Percentiles rank a stretch among this genome's conserved stretches.
phyloP scores from a whole-genome alignment of 768 basidiomycete genomes.

The Lepiota venenata region DNA sequence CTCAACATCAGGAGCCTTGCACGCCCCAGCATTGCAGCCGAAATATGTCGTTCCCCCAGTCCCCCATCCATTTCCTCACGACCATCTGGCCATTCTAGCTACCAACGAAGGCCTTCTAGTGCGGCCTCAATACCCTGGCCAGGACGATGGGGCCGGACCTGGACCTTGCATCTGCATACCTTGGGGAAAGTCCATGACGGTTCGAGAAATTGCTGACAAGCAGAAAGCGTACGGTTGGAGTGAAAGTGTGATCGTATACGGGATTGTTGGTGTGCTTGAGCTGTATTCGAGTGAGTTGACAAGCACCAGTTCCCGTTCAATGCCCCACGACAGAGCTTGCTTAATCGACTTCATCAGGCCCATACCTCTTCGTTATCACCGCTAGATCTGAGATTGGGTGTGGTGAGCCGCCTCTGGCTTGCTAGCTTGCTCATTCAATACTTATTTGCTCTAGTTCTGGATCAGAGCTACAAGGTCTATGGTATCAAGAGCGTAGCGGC shows the following conservation, averaged over 20 bases:
- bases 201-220: conserved; percentile 46
- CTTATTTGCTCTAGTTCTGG: conserved; percentile 50
- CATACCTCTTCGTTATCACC: conserved; percentile 74
- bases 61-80: conserved; percentile 74
- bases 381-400: conserved; percentile 59
- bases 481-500: conserved; percentile 64
- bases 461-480: conserved; percentile 59
- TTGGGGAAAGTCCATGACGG: conserved; percentile 56
- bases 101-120: conserved; percentile 65
- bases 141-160: conserved; percentile 15
- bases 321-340: conserved; percentile 7
- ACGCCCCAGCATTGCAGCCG: conserved; percentile 47
- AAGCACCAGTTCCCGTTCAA: conserved; percentile 10
- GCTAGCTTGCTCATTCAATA: conserved; percentile 2
- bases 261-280: conserved; percentile 71
- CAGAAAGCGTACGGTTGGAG: conserved; percentile 49
- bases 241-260: conserved; percentile 60
- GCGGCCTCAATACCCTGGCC: conserved; percentile 45
- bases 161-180: conserved; percentile 30
- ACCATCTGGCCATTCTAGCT: conserved; percentile 59
- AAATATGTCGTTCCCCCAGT: conserved; percentile 63
- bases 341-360: conserved; percentile 39
- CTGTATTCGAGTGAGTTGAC: conserved; percentile 59
- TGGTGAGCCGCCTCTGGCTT: conserved; percentile 39
- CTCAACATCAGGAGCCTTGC: conserved; percentile 3